A percentile compares a stretch with the other conserved stretches of the same genome.
Conservation (phyloP, 2,329 filamentous ascomycete genomes). For the Fusarium siculi region DNA sequence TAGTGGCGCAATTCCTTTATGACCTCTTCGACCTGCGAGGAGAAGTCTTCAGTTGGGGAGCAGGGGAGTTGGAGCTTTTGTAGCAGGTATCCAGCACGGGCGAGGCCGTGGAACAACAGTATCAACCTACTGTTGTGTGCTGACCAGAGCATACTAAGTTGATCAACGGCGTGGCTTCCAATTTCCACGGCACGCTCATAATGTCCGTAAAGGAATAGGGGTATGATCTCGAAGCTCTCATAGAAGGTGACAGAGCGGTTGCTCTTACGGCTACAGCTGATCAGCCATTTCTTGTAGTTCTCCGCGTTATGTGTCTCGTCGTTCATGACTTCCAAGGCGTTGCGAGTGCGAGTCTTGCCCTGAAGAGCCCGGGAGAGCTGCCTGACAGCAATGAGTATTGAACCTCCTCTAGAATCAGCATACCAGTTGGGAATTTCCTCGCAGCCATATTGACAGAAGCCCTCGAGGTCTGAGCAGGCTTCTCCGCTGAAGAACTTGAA, state of each 20-base stretch:
- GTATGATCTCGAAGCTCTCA: slow-evolving; percentile 72
- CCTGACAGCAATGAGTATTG: slow-evolving; percentile 71
- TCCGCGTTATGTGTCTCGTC: slow-evolving; percentile 73
- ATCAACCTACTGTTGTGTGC: slow-evolving; percentile 66
- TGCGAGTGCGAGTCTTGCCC: slow-evolving; percentile 71
- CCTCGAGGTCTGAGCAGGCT: slow-evolving; percentile 75
- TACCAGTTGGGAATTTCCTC: slow-evolving; percentile 80
- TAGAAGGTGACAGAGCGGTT: slow-evolving; percentile 75
- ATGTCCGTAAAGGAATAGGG: slow-evolving; percentile 71
- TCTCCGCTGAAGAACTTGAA: slow-evolving; percentile 77
- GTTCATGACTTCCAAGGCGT: slow-evolving; percentile 68
- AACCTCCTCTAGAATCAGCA: slow-evolving; percentile 76
- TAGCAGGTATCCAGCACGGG: slow-evolving; percentile 64
- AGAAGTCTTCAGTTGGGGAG: slow-evolving; percentile 55
- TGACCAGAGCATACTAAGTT: slow-evolving; percentile 66
- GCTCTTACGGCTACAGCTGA: slow-evolving; percentile 64
- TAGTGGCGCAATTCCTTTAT: slow-evolving; percentile 65
- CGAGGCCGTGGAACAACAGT: slow-evolving; percentile 69
- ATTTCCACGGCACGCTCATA: slow-evolving; percentile 69
- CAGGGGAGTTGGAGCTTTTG: slow-evolving; percentile 61
- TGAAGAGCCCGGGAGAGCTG: slow-evolving; percentile 77
- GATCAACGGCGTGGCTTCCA: slow-evolving; percentile 61
- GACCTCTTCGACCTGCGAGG: slow-evolving; percentile 58
- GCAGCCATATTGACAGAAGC: slow-evolving; percentile 76
- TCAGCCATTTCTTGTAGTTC: slow-evolving; percentile 69